A percentile compares a stretch with the other conserved stretches of the same genome.
phyloP scores from a whole-genome alignment of 345 rosid species.

The Eucalyptus urophylla region DNA sequence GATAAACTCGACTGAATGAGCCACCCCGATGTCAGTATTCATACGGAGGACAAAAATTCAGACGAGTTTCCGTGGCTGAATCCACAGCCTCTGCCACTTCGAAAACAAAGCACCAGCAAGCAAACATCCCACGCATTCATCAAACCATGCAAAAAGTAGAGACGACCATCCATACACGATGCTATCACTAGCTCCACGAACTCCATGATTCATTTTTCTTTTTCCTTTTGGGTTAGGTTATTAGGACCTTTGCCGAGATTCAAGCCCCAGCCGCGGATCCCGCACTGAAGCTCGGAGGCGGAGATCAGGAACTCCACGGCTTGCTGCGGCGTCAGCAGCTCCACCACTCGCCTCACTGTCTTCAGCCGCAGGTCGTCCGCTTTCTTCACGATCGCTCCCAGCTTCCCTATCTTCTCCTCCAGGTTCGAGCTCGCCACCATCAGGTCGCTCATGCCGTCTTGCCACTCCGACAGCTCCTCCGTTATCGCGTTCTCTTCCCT shows the following conservation, averaged over 20 bases:
- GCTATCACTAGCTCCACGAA: not conserved
- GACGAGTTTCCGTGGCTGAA: not conserved
- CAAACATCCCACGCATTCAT: not conserved
- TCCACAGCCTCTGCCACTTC: not conserved
- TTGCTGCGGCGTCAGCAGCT: slow-evolving; percentile 50
- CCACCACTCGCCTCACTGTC: slow-evolving; percentile 44
- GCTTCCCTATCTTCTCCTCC: slow-evolving; percentile 28
- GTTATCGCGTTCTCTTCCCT: slow-evolving; percentile 72
- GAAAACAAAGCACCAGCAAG: not conserved
- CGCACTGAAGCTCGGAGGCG: slow-evolving; percentile 61
- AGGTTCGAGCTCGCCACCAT: not conserved
- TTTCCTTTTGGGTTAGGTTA: not conserved
- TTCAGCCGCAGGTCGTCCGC: slow-evolving; percentile 64
- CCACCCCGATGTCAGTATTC: not conserved
- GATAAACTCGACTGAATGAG: not conserved
- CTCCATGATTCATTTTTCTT: not conserved
- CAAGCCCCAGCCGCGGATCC: slow-evolving; percentile 54
- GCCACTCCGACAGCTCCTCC: slow-evolving; percentile 71
- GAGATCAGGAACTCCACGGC: slow-evolving; percentile 65
- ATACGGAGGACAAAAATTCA: not conserved
- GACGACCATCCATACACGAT: not conserved
- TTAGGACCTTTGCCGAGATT: not conserved
- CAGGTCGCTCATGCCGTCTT: slow-evolving; percentile 44
- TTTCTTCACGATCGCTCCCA: slow-evolving; percentile 28
- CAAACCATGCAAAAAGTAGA: not conserved